Base-by-base conservation (phyloP, 2,329 filamentous ascomycete species). In the Curvularia verruculosa region DNA sequence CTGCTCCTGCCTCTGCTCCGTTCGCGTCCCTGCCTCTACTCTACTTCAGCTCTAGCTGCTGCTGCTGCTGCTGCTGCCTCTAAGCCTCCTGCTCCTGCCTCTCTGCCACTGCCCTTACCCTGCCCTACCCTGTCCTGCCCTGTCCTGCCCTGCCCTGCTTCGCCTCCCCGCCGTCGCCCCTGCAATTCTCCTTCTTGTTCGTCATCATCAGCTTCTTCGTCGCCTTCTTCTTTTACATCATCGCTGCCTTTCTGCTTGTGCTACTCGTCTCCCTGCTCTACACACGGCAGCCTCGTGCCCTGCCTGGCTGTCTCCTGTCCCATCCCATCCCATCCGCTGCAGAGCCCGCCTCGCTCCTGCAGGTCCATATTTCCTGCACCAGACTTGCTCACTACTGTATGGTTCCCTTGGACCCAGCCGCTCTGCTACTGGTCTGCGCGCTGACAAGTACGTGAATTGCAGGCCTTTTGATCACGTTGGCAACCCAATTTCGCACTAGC, bases 401-500 rank as follows among this genome's bases (percentile, higher is more conserved):
- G 49, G 41, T 49, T 43, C 45, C 45, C 24, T 44, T 34, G 34
- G 15, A 15, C 46, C 34, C 34, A 48, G 31, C 43, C 34, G 52
- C 58, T 54, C 47, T 39, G 31, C 40, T 45, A 49, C 51, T 53
- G 45, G 36, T 18, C 47, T 47, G 46, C 46, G 46, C 56, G 45
- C 49, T 56, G 53, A 54, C 49, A 40, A 54, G 49, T 44, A 43
- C 29, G 55, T 55, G 50, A 58, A 61, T 51, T 54, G 45, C 55
- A 54, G 54, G 52, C 54, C 59, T 57, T 57, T 36, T 46, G 54
- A 47, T 56, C 52, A 56, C 60, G 57, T 57, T 56, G 46, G 54
- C 54, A n/a, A 53, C 54, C 51, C 55, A 54, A 58, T 54, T 58
- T 58, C 52, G 55, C 57, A 61, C 57, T 64, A 64, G 59, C 47